These are phyloP conservation scores for Dendrocalamus sinicus DNA, from an alignment of 176 grass and related monocot species.

Conservation along the genomic window DNA sequence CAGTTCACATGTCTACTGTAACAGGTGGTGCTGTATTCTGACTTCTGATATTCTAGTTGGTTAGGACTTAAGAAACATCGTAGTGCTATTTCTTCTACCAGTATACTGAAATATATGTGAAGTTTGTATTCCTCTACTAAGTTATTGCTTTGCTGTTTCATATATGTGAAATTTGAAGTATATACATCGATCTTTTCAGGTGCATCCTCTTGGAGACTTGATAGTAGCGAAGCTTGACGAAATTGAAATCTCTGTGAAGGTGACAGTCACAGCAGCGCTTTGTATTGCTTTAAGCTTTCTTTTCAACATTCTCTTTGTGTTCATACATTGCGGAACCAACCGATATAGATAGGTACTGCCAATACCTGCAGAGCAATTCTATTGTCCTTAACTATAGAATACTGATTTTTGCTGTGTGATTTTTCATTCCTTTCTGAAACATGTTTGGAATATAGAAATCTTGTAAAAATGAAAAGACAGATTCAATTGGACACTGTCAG, in stretches of 20 bases:
- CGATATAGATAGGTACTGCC: neutral
- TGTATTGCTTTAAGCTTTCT: neutral
- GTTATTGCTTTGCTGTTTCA: neutral
- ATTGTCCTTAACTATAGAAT: neutral
- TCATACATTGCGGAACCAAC: neutral
- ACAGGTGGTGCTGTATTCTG: neutral
- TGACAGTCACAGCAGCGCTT: constrained; percentile 23
- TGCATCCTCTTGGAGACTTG: constrained; percentile 45
- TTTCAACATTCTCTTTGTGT: neutral
- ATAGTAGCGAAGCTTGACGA: constrained; percentile 69
- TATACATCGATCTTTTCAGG: constrained; percentile 48
- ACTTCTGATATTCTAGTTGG: neutral
- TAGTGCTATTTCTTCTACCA: neutral
- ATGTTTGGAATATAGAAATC: neutral
- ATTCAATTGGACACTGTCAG: neutral
- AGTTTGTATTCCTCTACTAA: neutral
- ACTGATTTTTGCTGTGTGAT: neutral
- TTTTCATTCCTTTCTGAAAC: neutral
- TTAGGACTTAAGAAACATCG: neutral
- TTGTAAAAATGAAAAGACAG: neutral
- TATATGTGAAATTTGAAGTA: neutral
- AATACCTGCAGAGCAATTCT: neutral
- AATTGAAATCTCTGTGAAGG: constrained; percentile 65
- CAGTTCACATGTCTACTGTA: neutral
- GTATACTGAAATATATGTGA: neutral